phyloP scores from a whole-genome alignment of 495 filamentous ascomycete species.

The Hypoxylon intermedium region DNA sequence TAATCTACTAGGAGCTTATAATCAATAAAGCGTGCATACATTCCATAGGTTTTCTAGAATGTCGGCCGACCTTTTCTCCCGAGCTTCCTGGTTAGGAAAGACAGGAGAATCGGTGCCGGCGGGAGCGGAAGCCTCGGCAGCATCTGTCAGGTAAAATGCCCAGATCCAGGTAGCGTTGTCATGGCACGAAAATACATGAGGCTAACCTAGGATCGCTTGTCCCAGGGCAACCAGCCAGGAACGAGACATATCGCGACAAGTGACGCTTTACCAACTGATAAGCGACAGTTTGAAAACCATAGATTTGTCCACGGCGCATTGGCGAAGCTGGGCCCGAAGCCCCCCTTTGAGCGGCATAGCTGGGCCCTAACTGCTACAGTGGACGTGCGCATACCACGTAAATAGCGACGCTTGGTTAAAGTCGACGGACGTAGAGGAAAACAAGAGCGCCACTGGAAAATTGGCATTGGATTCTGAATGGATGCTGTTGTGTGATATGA shows the following conservation, averaged over 20 bases:
- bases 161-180: slow-evolving; percentile 31
- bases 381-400: slow-evolving; percentile 30
- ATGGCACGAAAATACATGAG: too few relatives aligned
- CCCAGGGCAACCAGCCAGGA: slow-evolving; percentile 20
- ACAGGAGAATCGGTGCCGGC: slow-evolving; percentile 22
- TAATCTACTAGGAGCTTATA: slow-evolving; percentile 3
- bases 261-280: slow-evolving; percentile 3
- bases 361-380: slow-evolving; percentile 21
- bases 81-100: slow-evolving; percentile 35
- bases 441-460: slow-evolving; percentile 15
- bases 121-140: slow-evolving; percentile 30
- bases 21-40: slow-evolving; percentile 10
- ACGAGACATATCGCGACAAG: slow-evolving; percentile 5
- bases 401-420: slow-evolving; percentile 13
- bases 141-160: slow-evolving; percentile 20
- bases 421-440: slow-evolving; percentile 5
- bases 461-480: slow-evolving; percentile 3
- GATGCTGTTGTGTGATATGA: slow-evolving; percentile 32
- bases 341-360: neutral
- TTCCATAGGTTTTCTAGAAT: slow-evolving; percentile 29
- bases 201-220: slow-evolving; percentile 10
- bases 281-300: slow-evolving; percentile 6
- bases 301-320: too few relatives aligned
- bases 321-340: too few relatives aligned
- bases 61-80: slow-evolving; percentile 38